These are phyloP conservation scores for Patellaria atrata DNA, from an alignment of 495 filamentous ascomycete species.

Conservation along the genomic window DNA sequence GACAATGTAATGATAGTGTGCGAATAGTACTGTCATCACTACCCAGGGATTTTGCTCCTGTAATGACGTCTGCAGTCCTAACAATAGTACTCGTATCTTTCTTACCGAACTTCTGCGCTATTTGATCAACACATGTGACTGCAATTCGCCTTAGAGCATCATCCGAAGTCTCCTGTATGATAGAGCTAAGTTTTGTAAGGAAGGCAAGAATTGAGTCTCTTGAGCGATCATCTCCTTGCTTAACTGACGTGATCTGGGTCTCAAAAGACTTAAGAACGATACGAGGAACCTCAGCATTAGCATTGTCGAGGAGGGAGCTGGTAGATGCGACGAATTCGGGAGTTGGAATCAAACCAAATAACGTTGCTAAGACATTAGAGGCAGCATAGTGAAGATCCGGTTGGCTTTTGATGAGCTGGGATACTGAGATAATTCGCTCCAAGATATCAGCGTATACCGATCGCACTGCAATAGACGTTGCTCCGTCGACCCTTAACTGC, in stretches of 20 bases:
- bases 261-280: constrained; percentile 71
- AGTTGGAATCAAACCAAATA: constrained; percentile 67
- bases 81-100: constrained; percentile 55
- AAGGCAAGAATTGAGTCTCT: constrained; percentile 60
- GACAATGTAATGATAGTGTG: constrained; percentile 68
- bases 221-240: constrained; percentile 47
- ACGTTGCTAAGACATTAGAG: constrained; percentile 52
- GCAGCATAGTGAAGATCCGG: constrained; percentile 41
- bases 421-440: constrained; percentile 33
- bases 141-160: constrained; percentile 64
- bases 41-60: constrained; percentile 59
- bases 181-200: constrained; percentile 56
- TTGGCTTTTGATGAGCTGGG: constrained; percentile 6
- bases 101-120: constrained; percentile 83
- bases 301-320: constrained; percentile 57
- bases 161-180: constrained; percentile 56
- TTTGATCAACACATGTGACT: constrained; percentile 74
- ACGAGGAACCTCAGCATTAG: constrained; percentile 54
- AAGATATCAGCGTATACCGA: constrained; percentile 33
- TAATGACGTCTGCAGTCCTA: constrained; percentile 54
- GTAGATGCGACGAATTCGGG: constrained; percentile 74
- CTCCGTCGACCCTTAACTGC: constrained; percentile 8
- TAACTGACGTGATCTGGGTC: constrained; percentile 52
- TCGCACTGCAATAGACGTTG: constrained; percentile 8
- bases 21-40: constrained; percentile 56